Evolutionary conservation across 495 filamentous ascomycete species (phyloP).

Genomic region (Aspergillus homomorphus): DNA sequence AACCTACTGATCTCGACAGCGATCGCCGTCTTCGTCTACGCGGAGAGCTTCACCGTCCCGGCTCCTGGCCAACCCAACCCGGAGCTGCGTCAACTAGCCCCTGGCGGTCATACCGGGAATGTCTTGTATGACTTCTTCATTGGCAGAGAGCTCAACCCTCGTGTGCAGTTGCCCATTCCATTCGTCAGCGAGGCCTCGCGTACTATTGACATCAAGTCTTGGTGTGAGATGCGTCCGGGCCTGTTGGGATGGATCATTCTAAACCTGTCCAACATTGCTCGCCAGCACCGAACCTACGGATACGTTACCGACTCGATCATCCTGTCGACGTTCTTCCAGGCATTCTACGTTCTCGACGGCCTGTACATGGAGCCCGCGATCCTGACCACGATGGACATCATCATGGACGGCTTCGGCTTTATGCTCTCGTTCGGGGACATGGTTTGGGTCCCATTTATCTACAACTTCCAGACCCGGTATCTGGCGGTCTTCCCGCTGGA

Average conservation of each 20-base stretch:
- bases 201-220: conserved; percentile 86
- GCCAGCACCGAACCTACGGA: conserved; percentile 81
- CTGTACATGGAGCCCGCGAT: conserved; percentile 90
- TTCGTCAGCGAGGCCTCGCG: conserved; percentile 49
- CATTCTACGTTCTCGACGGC: conserved; percentile 79
- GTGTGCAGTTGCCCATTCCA: conserved; percentile 71
- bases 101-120: conserved; percentile 80
- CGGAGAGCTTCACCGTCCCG: conserved; percentile 76
- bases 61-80: conserved; percentile 54
- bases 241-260: conserved; percentile 87
- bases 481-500: conserved; percentile 76
- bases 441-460: conserved; percentile 90
- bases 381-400: conserved; percentile 95
- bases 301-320: conserved; percentile 85
- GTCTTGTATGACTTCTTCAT: conserved; percentile 95
- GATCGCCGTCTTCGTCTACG: conserved; percentile 73
- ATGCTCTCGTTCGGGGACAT: conserved; percentile 97
- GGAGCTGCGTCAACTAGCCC: conserved; percentile 71
- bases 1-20: conserved; percentile 71
- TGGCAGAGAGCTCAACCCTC: conserved; percentile 93
- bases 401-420: conserved; percentile 89
- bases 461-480: conserved; percentile 84
- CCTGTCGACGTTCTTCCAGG: conserved; percentile 74
- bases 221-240: conserved; percentile 86
- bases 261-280: conserved; percentile 79